Conservation (phyloP, 495 filamentous ascomycete species). For the Lasiosphaeria ovina region DNA sequence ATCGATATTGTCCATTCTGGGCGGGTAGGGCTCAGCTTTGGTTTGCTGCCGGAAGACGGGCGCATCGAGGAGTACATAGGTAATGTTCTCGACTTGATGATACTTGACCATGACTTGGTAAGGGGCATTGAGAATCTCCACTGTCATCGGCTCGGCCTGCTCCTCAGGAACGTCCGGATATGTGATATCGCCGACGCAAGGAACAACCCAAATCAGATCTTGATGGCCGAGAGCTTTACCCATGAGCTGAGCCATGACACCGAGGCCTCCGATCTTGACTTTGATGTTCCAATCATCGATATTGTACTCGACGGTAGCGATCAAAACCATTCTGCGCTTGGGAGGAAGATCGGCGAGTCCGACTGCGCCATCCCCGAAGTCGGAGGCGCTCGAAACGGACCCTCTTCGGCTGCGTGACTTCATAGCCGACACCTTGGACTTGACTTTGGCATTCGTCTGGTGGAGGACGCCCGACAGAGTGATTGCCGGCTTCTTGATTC, state of each 20-base stretch:
- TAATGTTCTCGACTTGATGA: conserved; percentile 67
- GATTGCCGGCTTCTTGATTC: conserved; percentile 8
- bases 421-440: conserved; percentile 14
- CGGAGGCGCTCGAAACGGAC: conserved; percentile 8
- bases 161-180: conserved; percentile 38
- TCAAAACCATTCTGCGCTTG: conserved; percentile 49
- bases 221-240: conserved; percentile 67
- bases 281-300: conserved; percentile 73
- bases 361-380: conserved; percentile 24
- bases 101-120: conserved; percentile 65
- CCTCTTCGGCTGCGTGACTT: conserved; percentile 15
- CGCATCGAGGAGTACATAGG: conserved; percentile 68
- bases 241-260: conserved; percentile 71
- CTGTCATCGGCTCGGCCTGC: conserved; percentile 58
- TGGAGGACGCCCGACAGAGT: conserved; percentile 24
- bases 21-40: conserved; percentile 62
- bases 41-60: conserved; percentile 67
- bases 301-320: conserved; percentile 71
- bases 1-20: conserved; percentile 70
- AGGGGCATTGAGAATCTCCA: conserved; percentile 58
- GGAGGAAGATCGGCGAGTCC: conserved; percentile 11
- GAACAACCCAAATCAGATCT: conserved; percentile 71
- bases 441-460: conserved; percentile 50
- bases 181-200: conserved; percentile 62
- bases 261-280: conserved; percentile 70